Evolutionary conservation across 1,139 yeast genomes (phyloP).

Genomic region (Hyphopichia khmerensis): DNA sequence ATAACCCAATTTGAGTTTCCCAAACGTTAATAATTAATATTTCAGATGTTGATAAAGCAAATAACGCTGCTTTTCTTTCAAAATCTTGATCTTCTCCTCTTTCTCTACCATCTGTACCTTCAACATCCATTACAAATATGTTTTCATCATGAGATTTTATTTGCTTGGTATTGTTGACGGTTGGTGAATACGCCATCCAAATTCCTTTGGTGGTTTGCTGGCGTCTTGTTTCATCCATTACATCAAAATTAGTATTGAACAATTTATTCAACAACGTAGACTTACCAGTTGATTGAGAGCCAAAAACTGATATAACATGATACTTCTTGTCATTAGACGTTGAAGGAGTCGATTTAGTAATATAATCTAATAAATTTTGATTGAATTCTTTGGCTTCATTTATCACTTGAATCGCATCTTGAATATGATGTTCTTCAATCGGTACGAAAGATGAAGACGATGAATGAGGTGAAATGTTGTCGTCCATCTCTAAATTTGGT

Average conservation of each 20-base stretch:
- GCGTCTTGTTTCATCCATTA: conserved; percentile 79
- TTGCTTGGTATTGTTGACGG: conserved; percentile 27
- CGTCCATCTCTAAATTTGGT: conserved; percentile 3
- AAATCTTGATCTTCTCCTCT: conserved; percentile 98
- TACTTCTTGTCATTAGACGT: conserved; percentile 64
- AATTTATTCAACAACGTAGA: conserved; percentile 83
- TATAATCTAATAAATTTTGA: conserved; percentile 31
- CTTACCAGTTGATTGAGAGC: conserved; percentile 96
- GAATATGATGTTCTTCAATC: conserved; percentile 27
- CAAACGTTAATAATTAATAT: conserved; percentile 88
- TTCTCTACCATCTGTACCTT: conserved; percentile 97
- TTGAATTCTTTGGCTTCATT: conserved; percentile 75
- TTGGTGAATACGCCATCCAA: conserved; percentile 76
- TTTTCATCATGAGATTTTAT: conserved; percentile 26
- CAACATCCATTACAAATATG: conserved; percentile 91
- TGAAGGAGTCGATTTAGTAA: conserved; percentile 32
- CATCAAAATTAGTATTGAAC: conserved; percentile 86
- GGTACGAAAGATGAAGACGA: conserved; percentile 46
- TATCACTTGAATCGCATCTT: conserved; percentile 69
- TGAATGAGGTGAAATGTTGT: conserved; percentile 10
- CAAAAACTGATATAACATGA: conserved; percentile 93
- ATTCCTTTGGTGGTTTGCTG: conserved; percentile 96
- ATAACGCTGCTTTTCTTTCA: conserved; percentile 92
- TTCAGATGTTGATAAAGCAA: conserved; percentile 91
- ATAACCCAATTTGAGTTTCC: conserved; percentile 96